A percentile compares a stretch with the other conserved stretches of the same genome.
Evolutionary conservation across 805 yeast species (phyloP).

Genomic region (Barnettozyma sp.): DNA sequence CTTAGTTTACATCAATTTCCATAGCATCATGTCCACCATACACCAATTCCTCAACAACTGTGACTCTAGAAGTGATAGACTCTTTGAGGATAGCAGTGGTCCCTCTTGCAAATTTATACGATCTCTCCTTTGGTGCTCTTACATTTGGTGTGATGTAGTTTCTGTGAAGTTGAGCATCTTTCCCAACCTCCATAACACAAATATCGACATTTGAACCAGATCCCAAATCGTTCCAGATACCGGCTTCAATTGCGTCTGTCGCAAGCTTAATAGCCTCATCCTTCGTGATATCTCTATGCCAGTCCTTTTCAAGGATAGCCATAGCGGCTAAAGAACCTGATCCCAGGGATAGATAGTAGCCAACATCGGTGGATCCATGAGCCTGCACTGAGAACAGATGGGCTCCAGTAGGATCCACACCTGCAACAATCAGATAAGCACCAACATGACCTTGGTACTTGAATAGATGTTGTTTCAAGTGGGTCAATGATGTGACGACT

Average conservation of each 20-base stretch:
- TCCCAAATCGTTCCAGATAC: slow-evolving; percentile 98
- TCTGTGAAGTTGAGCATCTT: slow-evolving; percentile 78
- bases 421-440: slow-evolving; percentile 97
- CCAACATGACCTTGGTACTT: slow-evolving; percentile 97
- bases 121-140: slow-evolving; percentile 72
- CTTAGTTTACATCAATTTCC: slow-evolving; percentile 40
- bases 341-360: slow-evolving; percentile 86
- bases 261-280: slow-evolving; percentile 92
- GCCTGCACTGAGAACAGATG: slow-evolving; percentile 92
- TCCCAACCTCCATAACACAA: slow-evolving; percentile 92
- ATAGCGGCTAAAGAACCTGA: slow-evolving; percentile 98
- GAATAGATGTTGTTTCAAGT: slow-evolving; percentile 92
- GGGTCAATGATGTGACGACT: slow-evolving; percentile 86
- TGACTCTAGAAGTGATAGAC: slow-evolving; percentile 56
- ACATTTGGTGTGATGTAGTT: slow-evolving; percentile 89
- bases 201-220: slow-evolving; percentile 97
- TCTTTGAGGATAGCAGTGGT: slow-evolving; percentile 83
- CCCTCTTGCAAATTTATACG: slow-evolving; percentile 84
- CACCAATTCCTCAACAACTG: slow-evolving; percentile 49
- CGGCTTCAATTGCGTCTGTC: slow-evolving; percentile 90
- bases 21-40: slow-evolving; percentile 36
- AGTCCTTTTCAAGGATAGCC: slow-evolving; percentile 89
- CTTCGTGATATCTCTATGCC: slow-evolving; percentile 70
- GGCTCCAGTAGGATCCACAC: slow-evolving; percentile 94
- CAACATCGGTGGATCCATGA: slow-evolving; percentile 96